Base-by-base conservation (phyloP, 352 stramenopile species). In the Phytophthora idaei region DNA sequence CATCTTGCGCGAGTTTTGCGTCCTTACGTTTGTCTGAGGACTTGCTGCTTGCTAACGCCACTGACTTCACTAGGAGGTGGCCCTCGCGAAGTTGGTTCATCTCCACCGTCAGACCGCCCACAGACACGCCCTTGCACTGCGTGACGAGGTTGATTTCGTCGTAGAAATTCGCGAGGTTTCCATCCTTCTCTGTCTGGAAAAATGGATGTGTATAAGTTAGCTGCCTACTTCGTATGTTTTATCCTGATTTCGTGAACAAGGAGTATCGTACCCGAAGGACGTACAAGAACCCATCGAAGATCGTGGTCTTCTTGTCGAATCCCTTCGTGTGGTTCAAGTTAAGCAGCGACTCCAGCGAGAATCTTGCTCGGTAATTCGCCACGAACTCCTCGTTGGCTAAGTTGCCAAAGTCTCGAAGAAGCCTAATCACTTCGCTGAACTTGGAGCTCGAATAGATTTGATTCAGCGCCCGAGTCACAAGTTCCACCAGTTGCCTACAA, bases 381-480 rank as follows among this genome's bases (percentile, higher is more conserved):
- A 64, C 62, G 25, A 55, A 59, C 39, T 65, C 65, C 17, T 57
- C 45, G 48, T 77, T 77, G 41, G 57, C 45, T 9, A 72, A 51
- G 21, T 77, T 77, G 7, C 48, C 65, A 39, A 77, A 68, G 37
- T 77, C 65, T 10, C 67, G 70, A 45, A 77, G 55, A 27, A 68
- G 47, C 8, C 39, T 17, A 10, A 77, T 60, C 34, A 74, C 41
- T 21, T 49, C 32, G 9, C 37, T 45, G 34, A 69, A 77, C 29
- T 72, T 64, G 15, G 54, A 17, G 21, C 65, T 77, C 2, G 65
- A 52, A 34, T 52, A 64, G 27, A 77, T 46, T 52, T 77, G 70
- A 48, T 74, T 71, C n/a, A 77, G 42, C 12, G 70, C 65, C 5
- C 70, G 67, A 12, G 60, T 77, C 32, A 77, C 65, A 34, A 74